Percentiles rank a stretch among this genome's conserved stretches.
phyloP scores from a whole-genome alignment of 768 basidiomycete species.

The Hortiboletus campestris region DNA sequence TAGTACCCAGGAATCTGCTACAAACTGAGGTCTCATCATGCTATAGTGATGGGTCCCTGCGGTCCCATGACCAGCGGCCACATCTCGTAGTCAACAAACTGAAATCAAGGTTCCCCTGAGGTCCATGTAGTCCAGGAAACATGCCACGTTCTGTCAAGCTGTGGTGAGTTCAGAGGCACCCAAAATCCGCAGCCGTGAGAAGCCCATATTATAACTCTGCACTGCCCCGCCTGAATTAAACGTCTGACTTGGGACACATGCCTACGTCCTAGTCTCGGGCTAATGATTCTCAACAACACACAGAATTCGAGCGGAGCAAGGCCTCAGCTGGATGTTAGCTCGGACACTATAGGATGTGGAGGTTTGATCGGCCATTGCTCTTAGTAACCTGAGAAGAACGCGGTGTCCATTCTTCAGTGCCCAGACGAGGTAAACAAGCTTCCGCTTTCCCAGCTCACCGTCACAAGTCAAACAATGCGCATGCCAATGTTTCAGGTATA shows the following conservation, averaged over 20 bases:
- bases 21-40: conserved; percentile 3
- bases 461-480: not conserved
- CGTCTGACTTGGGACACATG: not conserved
- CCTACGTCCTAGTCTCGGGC: not conserved
- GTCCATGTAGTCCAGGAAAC: too few species aligned
- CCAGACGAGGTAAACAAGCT: not conserved
- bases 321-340: conserved; percentile 2
- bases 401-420: not conserved
- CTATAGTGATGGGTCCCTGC: too few species aligned
- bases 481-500: conserved; percentile 7
- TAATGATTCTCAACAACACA: not conserved
- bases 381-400: not conserved
- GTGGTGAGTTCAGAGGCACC: too few species aligned
- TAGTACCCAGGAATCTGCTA: not conserved
- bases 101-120: too few species aligned
- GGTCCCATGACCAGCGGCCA: conserved; percentile 2
- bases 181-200: too few species aligned
- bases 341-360: not conserved
- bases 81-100: not conserved
- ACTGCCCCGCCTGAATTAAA: not conserved
- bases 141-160: too few species aligned
- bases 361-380: not conserved
- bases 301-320: not conserved
- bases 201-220: too few species aligned
- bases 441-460: conserved; percentile 1